Percentiles rank a stretch among this genome's conserved stretches.
phyloP scores from a whole-genome alignment of 805 yeast genomes.

The Ogataea degrootiae region DNA sequence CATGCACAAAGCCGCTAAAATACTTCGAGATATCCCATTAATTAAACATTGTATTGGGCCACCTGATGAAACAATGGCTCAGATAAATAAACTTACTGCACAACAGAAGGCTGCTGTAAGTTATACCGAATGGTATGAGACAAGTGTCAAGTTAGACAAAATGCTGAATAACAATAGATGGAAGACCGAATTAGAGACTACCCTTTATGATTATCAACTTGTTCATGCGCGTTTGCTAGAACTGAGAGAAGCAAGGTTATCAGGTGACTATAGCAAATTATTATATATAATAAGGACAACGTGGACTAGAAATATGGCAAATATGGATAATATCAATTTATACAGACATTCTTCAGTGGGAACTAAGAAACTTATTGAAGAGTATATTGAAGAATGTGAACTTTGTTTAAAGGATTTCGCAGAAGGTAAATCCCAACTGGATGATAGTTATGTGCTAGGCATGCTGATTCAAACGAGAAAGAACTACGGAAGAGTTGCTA shows the following conservation, averaged over 20 bases:
- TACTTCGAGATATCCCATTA: slow-evolving; percentile 30
- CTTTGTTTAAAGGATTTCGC: slow-evolving; percentile 37
- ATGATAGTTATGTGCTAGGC: slow-evolving; percentile 66
- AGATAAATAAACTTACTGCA: slow-evolving; percentile 33
- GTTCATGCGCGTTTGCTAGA: slow-evolving; percentile 49
- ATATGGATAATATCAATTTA: slow-evolving; percentile 75
- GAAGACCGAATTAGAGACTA: slow-evolving; percentile 60
- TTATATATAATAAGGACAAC: slow-evolving; percentile 77
- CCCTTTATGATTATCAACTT: slow-evolving; percentile 68
- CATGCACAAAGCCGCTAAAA: slow-evolving; percentile 20
- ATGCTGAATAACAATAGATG: slow-evolving; percentile 62
- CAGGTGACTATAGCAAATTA: slow-evolving; percentile 54
- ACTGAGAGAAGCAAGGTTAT: slow-evolving; percentile 53
- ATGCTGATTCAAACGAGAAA: slow-evolving; percentile 84
- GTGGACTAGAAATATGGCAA: slow-evolving; percentile 81
- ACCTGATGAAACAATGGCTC: slow-evolving; percentile 34
- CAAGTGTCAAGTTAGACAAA: slow-evolving; percentile 60
- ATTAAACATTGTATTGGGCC: slow-evolving; percentile 33
- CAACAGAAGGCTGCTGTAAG: slow-evolving; percentile 47
- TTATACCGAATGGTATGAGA: slow-evolving; percentile 58
- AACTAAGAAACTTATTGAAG: slow-evolving; percentile 78
- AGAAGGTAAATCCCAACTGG: slow-evolving; percentile 39
- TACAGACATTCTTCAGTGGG: slow-evolving; percentile 81
- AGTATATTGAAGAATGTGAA: slow-evolving; percentile 75
- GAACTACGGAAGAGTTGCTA: slow-evolving; percentile 90